phyloP scores from a whole-genome alignment of 139 green algal species.

The Raphidocelis subcapitata region DNA sequence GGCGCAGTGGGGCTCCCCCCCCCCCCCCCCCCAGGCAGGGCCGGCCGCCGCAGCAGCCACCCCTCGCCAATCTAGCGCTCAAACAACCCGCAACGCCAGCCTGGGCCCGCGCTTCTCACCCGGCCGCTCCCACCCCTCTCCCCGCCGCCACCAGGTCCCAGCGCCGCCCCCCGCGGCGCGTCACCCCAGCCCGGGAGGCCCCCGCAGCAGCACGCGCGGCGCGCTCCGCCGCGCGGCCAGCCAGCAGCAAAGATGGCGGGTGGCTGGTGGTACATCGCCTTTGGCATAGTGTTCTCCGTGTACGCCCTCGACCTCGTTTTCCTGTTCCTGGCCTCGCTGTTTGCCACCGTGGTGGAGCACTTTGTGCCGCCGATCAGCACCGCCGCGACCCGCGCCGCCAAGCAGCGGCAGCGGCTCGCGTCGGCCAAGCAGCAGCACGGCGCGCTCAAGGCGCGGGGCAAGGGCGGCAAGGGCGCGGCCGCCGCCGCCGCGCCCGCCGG shows the following conservation, averaged over 20 bases:
- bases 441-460: neutral
- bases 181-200: too few relatives aligned
- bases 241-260: conserved; percentile 18
- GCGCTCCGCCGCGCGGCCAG: too few relatives aligned
- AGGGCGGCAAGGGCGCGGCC: neutral
- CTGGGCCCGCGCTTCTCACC: too few relatives aligned
- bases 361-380: conserved; percentile 30
- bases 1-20: too few relatives aligned
- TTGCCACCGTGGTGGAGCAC: conserved; percentile 34
- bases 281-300: conserved; percentile 50
- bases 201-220: too few relatives aligned
- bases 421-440: conserved; percentile 25
- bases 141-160: too few relatives aligned
- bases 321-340: conserved; percentile 43
- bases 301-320: conserved; percentile 55
- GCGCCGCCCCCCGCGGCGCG: too few relatives aligned
- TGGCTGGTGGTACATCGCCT: conserved; percentile 51
- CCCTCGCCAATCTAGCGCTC: too few relatives aligned
- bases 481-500: neutral
- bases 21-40: too few relatives aligned
- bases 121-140: too few relatives aligned
- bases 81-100: too few relatives aligned
- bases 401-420: conserved; percentile 22
- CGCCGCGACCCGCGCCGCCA: conserved; percentile 14
- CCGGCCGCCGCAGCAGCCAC: too few relatives aligned